A percentile compares a stretch with the other conserved stretches of the same genome.
Conservation (phyloP, 2,329 filamentous ascomycete genomes). For the Venturia carpophila region DNA sequence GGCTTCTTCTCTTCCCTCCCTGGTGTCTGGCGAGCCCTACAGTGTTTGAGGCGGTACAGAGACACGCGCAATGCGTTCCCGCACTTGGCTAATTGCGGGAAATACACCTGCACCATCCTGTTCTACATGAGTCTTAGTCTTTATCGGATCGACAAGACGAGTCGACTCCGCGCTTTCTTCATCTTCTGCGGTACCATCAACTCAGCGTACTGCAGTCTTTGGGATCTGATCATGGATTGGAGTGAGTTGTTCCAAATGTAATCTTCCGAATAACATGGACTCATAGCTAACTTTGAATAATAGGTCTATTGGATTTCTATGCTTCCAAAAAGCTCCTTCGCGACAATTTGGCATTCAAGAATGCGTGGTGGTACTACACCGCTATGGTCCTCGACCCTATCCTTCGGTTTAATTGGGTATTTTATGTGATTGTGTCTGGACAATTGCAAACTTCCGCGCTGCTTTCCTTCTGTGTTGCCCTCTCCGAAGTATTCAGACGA, state of each 20-base stretch:
- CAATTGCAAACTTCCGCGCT: slow-evolving; percentile 76
- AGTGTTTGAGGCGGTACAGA: slow-evolving; percentile 81
- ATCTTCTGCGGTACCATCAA: slow-evolving; percentile 77
- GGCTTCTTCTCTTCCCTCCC: slow-evolving; percentile 81
- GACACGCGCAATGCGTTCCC: slow-evolving; percentile 86
- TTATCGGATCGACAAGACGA: slow-evolving; percentile 64
- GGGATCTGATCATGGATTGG: slow-evolving; percentile 10
- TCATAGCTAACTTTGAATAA: background rate
- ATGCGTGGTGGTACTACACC: slow-evolving; percentile 72
- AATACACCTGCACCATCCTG: slow-evolving; percentile 79
- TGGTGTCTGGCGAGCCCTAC: slow-evolving; percentile 80
- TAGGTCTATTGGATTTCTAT: slow-evolving; percentile 18
- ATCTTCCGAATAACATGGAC: background rate
- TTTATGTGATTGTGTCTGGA: slow-evolving; percentile 77
- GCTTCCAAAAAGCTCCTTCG: slow-evolving; percentile 50
- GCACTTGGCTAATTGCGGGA: slow-evolving; percentile 84
- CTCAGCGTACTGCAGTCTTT: slow-evolving; percentile 63
- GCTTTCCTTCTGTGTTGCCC: slow-evolving; percentile 68
- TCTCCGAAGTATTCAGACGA: slow-evolving; percentile 74
- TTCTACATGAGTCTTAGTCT: slow-evolving; percentile 72
- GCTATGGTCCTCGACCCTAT: slow-evolving; percentile 79
- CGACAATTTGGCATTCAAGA: slow-evolving; percentile 71
- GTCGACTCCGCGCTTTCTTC: slow-evolving; percentile 58
- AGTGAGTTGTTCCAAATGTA: slow-evolving; percentile 36
- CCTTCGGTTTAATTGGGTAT: slow-evolving; percentile 87